Conservation (phyloP, 2,329 filamentous ascomycete genomes). For the Colletotrichum sp. region DNA sequence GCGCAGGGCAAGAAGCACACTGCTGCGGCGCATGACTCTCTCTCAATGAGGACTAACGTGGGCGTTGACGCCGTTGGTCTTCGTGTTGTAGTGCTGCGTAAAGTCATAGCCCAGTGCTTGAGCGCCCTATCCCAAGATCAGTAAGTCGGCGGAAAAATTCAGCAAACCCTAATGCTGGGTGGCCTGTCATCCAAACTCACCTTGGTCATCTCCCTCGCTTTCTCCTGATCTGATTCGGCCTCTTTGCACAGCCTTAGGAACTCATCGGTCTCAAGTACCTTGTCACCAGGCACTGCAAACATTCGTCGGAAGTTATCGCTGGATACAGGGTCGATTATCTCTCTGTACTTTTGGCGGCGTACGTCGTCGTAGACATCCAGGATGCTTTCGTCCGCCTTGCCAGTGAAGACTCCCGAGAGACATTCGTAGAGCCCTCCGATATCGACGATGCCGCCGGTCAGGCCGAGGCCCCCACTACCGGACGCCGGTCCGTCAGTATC, state of each 20-base stretch:
- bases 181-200: conserved; percentile 34
- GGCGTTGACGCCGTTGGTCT: neutral
- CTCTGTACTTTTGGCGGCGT: conserved; percentile 48
- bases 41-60: neutral
- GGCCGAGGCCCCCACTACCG: conserved; percentile 58
- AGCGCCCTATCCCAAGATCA: neutral
- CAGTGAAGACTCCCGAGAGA: conserved; percentile 48
- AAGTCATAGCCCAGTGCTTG: conserved; percentile 42
- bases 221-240: conserved; percentile 36
- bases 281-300: conserved; percentile 40
- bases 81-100: conserved; percentile 44
- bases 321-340: conserved; percentile 45
- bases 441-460: conserved; percentile 68
- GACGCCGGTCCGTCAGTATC: neutral
- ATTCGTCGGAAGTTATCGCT: conserved; percentile 47
- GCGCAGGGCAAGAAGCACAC: neutral
- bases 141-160: neutral
- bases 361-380: conserved; percentile 48
- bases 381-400: conserved; percentile 44
- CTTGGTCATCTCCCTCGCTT: conserved; percentile 37
- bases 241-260: conserved; percentile 41
- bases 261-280: conserved; percentile 27
- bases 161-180: neutral
- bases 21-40: neutral
- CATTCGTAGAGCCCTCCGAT: conserved; percentile 66